Base-by-base conservation (phyloP, 306 rosid species). In the Erythrophleum fordii region DNA sequence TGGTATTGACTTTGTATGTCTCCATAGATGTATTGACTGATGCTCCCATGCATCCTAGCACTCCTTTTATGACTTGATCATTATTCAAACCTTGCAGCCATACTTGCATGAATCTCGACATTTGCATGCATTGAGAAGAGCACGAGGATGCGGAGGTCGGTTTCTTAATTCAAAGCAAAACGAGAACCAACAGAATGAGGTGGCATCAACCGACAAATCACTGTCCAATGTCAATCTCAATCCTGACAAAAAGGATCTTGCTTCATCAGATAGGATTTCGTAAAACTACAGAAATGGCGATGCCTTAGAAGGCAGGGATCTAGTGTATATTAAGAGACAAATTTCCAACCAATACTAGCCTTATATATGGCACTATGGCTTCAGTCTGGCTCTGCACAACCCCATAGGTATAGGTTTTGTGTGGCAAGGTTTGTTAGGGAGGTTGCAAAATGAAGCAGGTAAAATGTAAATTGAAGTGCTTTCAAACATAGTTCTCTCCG, bases 101-200 rank as follows among this genome's bases (percentile, higher is more conserved):
- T 94, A 94, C 82, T 78, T 92, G 92, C 98, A 94, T 34, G 98
- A 94, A 85, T 94, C 98, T 55, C 94, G 98, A 39, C 98, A 94
- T 85, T 73, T 86, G 88, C 98, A 92, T 61, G 98, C 98, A 17
- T 72, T 94, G 72, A 89, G 92, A 83, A 88, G 97, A 84, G 95
- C 92, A 56, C 88, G 98, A 76, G 98, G 98, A 84, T 90, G 97
- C 49, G 98, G 98, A 53, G 98, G 98, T 23, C 89, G 98, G 67
- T 94, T 94, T 89, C 89, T 94, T 78, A 93, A 93, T 81, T 78
- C 97, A 58, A 94, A 94, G 88, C 90, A 94, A 84, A 34, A 81
- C 16, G 98, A 88, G 75, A 83, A 92, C 69, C 79, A 88, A 68
- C 91, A 83, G 66, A 71, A 85, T 20, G 91, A 87, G 81, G 88